Base-by-base conservation (phyloP, 2,329 filamentous ascomycete species). In the Aureobasidium sp. region DNA sequence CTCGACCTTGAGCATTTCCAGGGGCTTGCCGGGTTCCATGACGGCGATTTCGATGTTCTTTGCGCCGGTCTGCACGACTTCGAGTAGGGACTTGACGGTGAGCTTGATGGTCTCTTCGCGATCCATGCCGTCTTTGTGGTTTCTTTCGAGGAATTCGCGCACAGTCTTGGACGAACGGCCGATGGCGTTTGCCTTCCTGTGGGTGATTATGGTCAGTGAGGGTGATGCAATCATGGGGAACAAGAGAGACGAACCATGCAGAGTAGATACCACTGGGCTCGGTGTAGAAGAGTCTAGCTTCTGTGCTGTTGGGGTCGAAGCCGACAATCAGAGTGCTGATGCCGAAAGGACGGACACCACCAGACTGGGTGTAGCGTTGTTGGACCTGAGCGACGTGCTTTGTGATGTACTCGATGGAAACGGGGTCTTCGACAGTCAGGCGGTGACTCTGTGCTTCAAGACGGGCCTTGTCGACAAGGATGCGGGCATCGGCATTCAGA, bases 1-100 rank as follows among this genome's bases (percentile, higher is more conserved):
- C 70, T 97, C 91, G 27, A 91, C 86, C 2, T 90, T 88, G 62
- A 98, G 80, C 83, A 95, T 90, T 77, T 97, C 90, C 59, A 98
- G 82, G 14, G 79, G 71, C 77, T 95, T 90, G 49, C 89, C 90
- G 6, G 93, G 90, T 6, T 89, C 88, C 90, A 97, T 96, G 67
- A 98, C 85, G 55, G 94, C 93, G 66, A 98, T 97, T 76, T 98
- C 93, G 66, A 98, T 98, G 74, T 98, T 98, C 83, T 98, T 98
- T 50, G 93, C 93, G 59, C 93, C 93, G 2, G 93, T 98, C 74
- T 98, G 93, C 58, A 98, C 93, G 51, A 98, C 93, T 72, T 98
- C 93, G 57, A 98, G 77, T 60, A 98, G 80, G 34, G 93, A 98
- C 79, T 98, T 98, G 78, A 98, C 94, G 6, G 93, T 93, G 63